phyloP scores from a whole-genome alignment of 306 rosid genomes.

The Begonia fuchsioides region DNA sequence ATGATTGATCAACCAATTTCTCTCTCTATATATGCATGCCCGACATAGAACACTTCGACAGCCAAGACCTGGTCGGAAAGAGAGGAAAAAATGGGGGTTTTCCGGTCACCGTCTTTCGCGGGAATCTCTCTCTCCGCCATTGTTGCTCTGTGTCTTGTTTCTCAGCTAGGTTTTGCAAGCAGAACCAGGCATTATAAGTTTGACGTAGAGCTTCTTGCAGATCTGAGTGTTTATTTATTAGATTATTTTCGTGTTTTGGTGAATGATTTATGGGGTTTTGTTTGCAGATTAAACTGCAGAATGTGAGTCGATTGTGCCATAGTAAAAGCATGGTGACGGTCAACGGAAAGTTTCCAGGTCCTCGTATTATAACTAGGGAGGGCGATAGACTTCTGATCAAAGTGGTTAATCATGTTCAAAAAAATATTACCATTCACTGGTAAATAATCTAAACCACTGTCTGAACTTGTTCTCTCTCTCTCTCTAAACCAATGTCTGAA shows the following conservation, averaged over 20 bases:
- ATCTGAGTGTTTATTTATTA: neutral
- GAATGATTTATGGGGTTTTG: neutral
- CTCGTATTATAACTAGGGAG: neutral
- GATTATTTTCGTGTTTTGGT: neutral
- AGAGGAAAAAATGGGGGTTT: neutral
- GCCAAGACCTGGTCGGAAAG: neutral
- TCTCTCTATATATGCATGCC: neutral
- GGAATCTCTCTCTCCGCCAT: neutral
- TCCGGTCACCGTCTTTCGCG: neutral
- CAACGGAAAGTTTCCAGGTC: neutral
- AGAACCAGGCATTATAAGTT: neutral
- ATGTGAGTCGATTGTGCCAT: slow-evolving; percentile 1
- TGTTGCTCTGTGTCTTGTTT: neutral
- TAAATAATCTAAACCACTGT: neutral
- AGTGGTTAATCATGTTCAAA: neutral
- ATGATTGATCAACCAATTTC: neutral
- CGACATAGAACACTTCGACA: neutral
- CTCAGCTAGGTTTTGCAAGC: neutral
- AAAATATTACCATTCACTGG: neutral
- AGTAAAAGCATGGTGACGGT: neutral
- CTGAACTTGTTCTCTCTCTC: no score
- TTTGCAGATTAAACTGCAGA: neutral
- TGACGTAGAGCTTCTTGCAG: neutral
- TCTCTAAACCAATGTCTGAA: no score
- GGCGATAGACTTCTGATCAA: neutral